Evolutionary conservation across 345 rosid genomes (phyloP).

Genomic region (Dipteronia dyeriana): DNA sequence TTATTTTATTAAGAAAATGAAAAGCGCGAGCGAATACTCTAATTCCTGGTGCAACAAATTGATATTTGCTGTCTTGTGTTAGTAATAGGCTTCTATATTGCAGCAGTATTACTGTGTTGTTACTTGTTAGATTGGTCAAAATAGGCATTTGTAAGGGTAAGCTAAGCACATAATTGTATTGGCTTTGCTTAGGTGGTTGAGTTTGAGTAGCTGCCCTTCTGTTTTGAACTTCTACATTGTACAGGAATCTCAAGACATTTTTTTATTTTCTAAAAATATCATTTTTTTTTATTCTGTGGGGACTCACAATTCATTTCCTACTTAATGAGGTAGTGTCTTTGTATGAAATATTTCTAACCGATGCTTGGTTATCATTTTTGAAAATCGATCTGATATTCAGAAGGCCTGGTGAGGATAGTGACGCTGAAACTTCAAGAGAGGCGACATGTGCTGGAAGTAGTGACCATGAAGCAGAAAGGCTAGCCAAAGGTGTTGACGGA

Average conservation of each 20-base stretch:
- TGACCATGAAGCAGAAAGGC: constrained; percentile 36
- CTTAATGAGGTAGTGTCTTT: not conserved
- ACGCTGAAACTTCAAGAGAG: constrained; percentile 45
- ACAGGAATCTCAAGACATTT: not conserved
- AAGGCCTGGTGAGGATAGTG: constrained; percentile 41
- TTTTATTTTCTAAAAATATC: not conserved
- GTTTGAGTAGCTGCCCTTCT: not conserved
- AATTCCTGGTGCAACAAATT: not conserved
- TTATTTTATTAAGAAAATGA: no score
- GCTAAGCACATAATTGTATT: not conserved
- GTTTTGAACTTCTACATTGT: not conserved
- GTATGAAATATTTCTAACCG: constrained; percentile 2
- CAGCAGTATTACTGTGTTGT: not conserved
- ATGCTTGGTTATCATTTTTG: constrained; percentile 9
- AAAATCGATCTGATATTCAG: constrained; percentile 24
- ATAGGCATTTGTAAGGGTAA: not conserved
- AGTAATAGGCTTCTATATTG: not conserved
- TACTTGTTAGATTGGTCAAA: not conserved
- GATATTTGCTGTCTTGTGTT: not conserved
- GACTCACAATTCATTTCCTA: not conserved
- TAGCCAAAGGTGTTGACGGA: constrained; percentile 30
- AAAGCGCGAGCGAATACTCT: not conserved
- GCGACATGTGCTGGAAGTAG: constrained; percentile 33
- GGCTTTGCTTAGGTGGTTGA: not conserved
- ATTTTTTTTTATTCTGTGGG: not conserved